phyloP scores from a whole-genome alignment of 148 eudicot genomes.

The Talinum fruticosum region DNA sequence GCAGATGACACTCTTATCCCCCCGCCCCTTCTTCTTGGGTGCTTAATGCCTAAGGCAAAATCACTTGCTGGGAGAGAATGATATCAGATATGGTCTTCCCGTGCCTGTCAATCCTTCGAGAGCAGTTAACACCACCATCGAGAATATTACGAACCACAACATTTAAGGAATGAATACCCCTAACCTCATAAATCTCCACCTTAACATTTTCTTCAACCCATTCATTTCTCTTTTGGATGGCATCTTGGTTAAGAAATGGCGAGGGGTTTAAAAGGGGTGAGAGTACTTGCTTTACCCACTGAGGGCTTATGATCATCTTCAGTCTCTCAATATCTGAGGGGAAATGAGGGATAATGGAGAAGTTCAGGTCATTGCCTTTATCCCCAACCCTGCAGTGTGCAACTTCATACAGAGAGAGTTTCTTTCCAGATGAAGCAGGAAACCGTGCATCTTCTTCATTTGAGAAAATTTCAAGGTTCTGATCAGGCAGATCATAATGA shows the following conservation, averaged over 20 bases:
- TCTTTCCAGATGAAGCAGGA: conserved; percentile 59
- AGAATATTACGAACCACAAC: conserved; percentile 79
- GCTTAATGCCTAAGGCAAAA: conserved; percentile 44
- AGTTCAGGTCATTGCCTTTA: conserved; percentile 93
- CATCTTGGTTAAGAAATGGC: conserved; percentile 58
- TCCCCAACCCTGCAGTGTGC: conserved; percentile 96
- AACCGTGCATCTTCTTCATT: conserved; percentile 20
- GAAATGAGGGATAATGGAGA: conserved; percentile 83
- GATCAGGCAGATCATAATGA: conserved; percentile 20
- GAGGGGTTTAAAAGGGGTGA: conserved; percentile 53
- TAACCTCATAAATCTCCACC: conserved; percentile 81
- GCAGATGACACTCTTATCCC: neutral
- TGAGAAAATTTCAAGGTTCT: conserved; percentile 19
- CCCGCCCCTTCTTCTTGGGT: neutral
- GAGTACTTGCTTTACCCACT: conserved; percentile 75
- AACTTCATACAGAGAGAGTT: conserved; percentile 54
- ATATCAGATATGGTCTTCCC: conserved; percentile 87
- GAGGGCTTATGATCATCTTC: conserved; percentile 56
- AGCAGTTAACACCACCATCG: conserved; percentile 96
- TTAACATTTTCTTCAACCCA: conserved; percentile 67
- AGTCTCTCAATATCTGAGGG: conserved; percentile 65
- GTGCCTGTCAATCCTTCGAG: conserved; percentile 88
- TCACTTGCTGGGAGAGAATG: conserved; percentile 67
- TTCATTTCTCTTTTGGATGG: conserved; percentile 45
- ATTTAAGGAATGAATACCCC: conserved; percentile 70